A percentile compares a stretch with the other conserved stretches of the same genome.
These are phyloP conservation scores for Ogataea paradorogensis DNA, from an alignment of 805 yeast genomes.

Conservation along the genomic window DNA sequence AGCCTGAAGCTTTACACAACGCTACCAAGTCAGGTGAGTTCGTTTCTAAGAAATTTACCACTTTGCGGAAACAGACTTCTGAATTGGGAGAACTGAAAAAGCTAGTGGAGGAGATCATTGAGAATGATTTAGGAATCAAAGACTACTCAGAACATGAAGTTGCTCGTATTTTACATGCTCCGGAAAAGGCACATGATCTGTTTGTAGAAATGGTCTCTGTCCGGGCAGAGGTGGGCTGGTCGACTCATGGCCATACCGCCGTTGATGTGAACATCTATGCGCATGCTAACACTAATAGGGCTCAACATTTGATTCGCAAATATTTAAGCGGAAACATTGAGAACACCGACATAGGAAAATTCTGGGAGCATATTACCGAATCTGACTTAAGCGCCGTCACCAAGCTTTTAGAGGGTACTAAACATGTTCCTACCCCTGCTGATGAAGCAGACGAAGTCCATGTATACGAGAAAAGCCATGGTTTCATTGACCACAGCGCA, in stretches of 20 bases:
- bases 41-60: conserved; percentile 46
- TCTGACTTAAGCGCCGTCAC: conserved; percentile 50
- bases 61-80: conserved; percentile 10
- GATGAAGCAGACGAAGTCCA: conserved; percentile 11
- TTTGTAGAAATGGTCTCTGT: conserved; percentile 69
- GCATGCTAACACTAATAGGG: conserved; percentile 54
- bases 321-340: conserved; percentile 77
- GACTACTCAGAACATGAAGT: conserved; percentile 59
- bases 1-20: conserved; percentile 68
- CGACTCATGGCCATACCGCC: conserved; percentile 94
- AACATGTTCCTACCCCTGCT: conserved; percentile 40
- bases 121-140: conserved; percentile 61
- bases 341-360: conserved; percentile 79
- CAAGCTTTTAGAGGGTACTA: conserved; percentile 44
- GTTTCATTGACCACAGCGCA: conserved; percentile 18
- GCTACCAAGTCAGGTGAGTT: conserved; percentile 79
- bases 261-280: conserved; percentile 94
- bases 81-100: conserved; percentile 29
- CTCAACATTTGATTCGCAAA: conserved; percentile 38
- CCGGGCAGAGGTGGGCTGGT: conserved; percentile 94
- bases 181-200: conserved; percentile 38
- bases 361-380: conserved; percentile 56
- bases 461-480: conserved; percentile 12
- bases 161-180: conserved; percentile 36
- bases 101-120: conserved; percentile 57